A percentile compares a stretch with the other conserved stretches of the same genome.
Evolutionary conservation across 106 monocot species (phyloP).

Genomic region (Dendrobium catenatum): DNA sequence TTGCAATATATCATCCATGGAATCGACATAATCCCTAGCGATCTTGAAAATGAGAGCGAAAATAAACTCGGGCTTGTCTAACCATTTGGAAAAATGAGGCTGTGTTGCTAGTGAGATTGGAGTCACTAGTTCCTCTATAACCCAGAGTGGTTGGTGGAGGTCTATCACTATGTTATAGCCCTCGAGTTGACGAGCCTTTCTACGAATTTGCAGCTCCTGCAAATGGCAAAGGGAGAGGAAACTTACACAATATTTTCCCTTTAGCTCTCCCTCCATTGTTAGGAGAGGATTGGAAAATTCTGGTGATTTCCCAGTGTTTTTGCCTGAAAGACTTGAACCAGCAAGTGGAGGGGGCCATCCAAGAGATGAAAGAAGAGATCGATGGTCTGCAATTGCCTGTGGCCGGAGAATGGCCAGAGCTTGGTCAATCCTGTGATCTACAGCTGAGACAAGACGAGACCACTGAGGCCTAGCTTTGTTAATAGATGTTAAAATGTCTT

Average conservation of each 20-base stretch:
- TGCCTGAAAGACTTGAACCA: conserved; percentile 23
- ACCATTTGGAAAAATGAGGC: conserved; percentile 79
- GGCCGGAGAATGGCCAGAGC: conserved; percentile 78
- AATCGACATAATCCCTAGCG: conserved; percentile 68
- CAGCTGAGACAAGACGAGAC: conserved; percentile 64
- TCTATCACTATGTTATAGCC: conserved; percentile 43
- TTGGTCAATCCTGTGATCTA: conserved; percentile 80
- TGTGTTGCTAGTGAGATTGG: conserved; percentile 61
- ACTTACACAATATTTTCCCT: conserved; percentile 58
- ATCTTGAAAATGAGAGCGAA: conserved; percentile 85
- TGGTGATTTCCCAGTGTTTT: conserved; percentile 9
- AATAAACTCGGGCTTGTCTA: conserved; percentile 86
- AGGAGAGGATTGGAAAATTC: conserved; percentile 61
- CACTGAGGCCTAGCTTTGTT: conserved; percentile 63
- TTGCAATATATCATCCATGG: conserved; percentile 94
- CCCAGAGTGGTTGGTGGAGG: conserved; percentile 84
- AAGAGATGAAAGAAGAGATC: conserved; percentile 69
- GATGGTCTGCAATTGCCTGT: conserved; percentile 89
- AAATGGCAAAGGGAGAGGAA: conserved; percentile 83
- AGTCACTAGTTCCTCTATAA: conserved; percentile 84
- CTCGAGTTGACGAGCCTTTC: conserved; percentile 66
- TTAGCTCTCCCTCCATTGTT: conserved; percentile 62
- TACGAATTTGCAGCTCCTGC: conserved; percentile 79
- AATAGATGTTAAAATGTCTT: conserved; percentile 54
- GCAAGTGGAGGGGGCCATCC: conserved; percentile 87